Conservation (phyloP, 768 basidiomycete genomes). For the Termitomyces sp. region DNA sequence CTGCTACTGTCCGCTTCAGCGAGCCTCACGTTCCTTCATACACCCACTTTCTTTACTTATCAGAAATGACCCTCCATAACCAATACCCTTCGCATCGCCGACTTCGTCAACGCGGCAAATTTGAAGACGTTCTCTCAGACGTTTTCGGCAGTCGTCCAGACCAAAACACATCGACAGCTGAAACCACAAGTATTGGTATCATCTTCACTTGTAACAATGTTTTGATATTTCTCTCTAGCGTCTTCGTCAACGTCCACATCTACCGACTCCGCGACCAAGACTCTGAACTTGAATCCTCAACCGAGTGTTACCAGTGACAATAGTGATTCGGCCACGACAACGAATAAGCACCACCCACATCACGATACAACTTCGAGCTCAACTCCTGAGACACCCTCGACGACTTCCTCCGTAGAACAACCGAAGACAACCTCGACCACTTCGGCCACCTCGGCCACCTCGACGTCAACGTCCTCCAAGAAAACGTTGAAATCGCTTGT, state of each 20-base stretch:
- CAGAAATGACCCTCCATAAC: constrained; percentile 23
- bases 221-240: neutral
- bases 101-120: constrained; percentile 9
- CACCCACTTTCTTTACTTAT: constrained; percentile 6
- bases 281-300: too few relatives aligned
- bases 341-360: too few relatives aligned
- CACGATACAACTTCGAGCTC: neutral
- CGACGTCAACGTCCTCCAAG: neutral
- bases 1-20: neutral
- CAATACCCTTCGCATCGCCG: constrained; percentile 21
- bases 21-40: constrained; percentile 15
- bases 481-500: neutral
- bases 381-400: neutral
- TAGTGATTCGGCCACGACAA: neutral
- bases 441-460: too few relatives aligned
- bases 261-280: too few relatives aligned
- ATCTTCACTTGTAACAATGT: neutral
- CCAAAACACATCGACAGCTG: neutral
- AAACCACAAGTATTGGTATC: neutral
- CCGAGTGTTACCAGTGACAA: too few relatives aligned
- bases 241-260: neutral
- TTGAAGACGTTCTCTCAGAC: neutral
- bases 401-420: neutral
- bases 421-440: neutral
- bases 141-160: neutral